A percentile compares a stretch with the other conserved stretches of the same genome.
Evolutionary conservation across 2,329 filamentous ascomycete genomes (phyloP).

Genomic region (Tricladium varicosporioides): DNA sequence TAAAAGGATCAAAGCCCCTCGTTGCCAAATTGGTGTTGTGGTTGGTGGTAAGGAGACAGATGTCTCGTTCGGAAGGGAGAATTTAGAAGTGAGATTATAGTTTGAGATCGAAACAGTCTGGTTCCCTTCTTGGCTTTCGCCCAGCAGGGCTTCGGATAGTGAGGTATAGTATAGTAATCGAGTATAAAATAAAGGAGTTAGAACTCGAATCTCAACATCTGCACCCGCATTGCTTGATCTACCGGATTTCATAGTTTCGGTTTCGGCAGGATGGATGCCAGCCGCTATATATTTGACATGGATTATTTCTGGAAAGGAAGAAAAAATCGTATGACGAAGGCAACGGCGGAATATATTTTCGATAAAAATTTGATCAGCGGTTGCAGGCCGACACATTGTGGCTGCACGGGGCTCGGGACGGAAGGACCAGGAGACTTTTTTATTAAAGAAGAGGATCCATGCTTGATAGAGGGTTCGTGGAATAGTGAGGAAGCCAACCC

Average conservation of each 20-base stretch:
- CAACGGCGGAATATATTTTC: constrained; percentile 49
- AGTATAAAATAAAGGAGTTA: constrained; percentile 66
- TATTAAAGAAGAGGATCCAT: constrained; percentile 51
- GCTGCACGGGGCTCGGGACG: constrained; percentile 59
- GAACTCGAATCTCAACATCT: constrained; percentile 53
- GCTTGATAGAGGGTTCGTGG: constrained; percentile 65
- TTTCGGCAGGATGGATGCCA: constrained; percentile 41
- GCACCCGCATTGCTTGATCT: constrained; percentile 6
- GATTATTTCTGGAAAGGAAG: constrained; percentile 43
- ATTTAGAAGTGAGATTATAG: neutral
- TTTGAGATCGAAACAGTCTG: constrained; percentile 18
- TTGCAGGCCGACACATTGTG: constrained; percentile 54
- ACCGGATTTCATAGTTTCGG: constrained; percentile 40
- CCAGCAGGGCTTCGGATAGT: constrained; percentile 59
- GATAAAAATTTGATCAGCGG: constrained; percentile 45
- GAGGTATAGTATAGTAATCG: constrained; percentile 63
- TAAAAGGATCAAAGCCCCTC: neutral
- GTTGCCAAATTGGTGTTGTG: neutral
- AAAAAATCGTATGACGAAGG: constrained; percentile 48
- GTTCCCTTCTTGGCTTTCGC: constrained; percentile 40
- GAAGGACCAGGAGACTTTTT: constrained; percentile 61
- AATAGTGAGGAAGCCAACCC: constrained; percentile 65
- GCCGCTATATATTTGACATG: constrained; percentile 53
- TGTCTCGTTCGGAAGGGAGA: too few relatives aligned
- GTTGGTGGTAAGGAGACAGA: neutral